Evolutionary conservation across 2,329 filamentous ascomycete genomes (phyloP), one percentile per base, ranked within the genome.

Genomic region (Fusarium scirpi): DNA sequence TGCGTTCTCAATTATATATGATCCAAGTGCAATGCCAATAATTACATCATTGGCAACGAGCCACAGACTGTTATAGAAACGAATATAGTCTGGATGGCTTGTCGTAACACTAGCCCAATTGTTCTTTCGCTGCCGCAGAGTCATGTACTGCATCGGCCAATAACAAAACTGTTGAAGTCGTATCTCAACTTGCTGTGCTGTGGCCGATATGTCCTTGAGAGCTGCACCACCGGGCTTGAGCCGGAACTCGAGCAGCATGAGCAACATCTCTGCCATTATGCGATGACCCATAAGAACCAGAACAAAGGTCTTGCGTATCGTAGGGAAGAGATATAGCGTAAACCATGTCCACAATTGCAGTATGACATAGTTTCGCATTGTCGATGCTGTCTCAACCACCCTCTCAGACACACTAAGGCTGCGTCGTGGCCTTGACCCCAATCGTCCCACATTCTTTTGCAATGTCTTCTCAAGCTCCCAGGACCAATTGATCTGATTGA

Each of bases 51-150:
- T 99, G 30, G 94, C 94, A 24, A 99, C 96, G 11, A 99, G 91
- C 96, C 96, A 99, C 7, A 99, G 84, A 76, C 94, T 98, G 80
- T 99, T 99, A 83, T 98, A 99, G 81, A 99, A 99, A 18, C 96
- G 92, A 72, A 99, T 99, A 79, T 99, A 99, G 79, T 99, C 96
- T 1, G 95, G 94, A 79, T 99, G 95, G 74, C 92, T 97, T 49
- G 92, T 96, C 1, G 94, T 98, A 58, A 98, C 92, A 78, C 95
- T 98, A 62, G 94, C 93, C 95, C 96, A 98, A 74, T 97, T 94
- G 68, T 91, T 90, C 77, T 97, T 97, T 41, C 94, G 87, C 76
- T 93, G 90, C n/a, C 94, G 91, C 48, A 99, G 81, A 18, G 94
- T 98, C 45, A 95, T 87, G 78, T 98, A 98, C 79, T 99, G 95